A percentile compares a stretch with the other conserved stretches of the same genome.
These are phyloP conservation scores for Pyropia yezoensis DNA, from an alignment of 23 red algal genomes.

Conservation along the genomic window DNA sequence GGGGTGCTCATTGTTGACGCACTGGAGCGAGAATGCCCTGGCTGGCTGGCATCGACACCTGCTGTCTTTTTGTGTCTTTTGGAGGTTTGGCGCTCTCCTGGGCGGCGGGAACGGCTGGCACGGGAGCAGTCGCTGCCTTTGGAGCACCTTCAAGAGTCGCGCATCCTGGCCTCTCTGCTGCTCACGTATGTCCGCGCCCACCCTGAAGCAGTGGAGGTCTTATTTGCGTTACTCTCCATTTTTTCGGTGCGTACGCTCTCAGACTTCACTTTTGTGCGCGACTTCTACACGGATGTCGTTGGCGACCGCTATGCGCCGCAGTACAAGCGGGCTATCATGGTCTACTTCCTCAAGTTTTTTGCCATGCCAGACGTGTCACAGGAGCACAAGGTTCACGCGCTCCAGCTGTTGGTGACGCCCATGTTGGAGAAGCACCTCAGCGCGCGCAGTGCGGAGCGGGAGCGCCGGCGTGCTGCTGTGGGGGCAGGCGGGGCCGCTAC, in stretches of 20 bases:
- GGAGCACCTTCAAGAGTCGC: constrained; percentile 30
- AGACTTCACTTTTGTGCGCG: constrained; percentile 86
- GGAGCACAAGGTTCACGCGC: constrained; percentile 68
- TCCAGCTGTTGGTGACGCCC: constrained; percentile 70
- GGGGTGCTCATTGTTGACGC: constrained; percentile 57
- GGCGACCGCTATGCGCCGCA: constrained; percentile 4
- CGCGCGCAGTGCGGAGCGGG: not conserved
- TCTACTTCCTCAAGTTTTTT: constrained; percentile 53
- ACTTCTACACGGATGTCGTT: constrained; percentile 36
- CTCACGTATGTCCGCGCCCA: constrained; percentile 51
- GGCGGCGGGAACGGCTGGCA: constrained; percentile 31
- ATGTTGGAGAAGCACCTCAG: constrained; percentile 38
- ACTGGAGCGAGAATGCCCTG: constrained; percentile 21
- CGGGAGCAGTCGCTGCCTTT: constrained; percentile 43
- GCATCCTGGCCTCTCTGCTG: constrained; percentile 37
- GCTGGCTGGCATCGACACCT: constrained; percentile 45
- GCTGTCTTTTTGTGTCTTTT: constrained; percentile 34
- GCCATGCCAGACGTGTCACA: constrained; percentile 21
- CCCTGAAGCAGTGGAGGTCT: constrained; percentile 32
- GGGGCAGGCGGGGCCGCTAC: no score
- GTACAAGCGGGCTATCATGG: constrained; percentile 34
- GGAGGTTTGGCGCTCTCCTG: constrained; percentile 55
- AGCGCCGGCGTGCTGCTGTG: no score
- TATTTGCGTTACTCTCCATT: constrained; percentile 76
- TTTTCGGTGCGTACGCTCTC: constrained; percentile 69